These are phyloP conservation scores for Pseudogymnoascus verrucosus DNA, from an alignment of 2,329 filamentous ascomycete genomes.

Conservation along the genomic window DNA sequence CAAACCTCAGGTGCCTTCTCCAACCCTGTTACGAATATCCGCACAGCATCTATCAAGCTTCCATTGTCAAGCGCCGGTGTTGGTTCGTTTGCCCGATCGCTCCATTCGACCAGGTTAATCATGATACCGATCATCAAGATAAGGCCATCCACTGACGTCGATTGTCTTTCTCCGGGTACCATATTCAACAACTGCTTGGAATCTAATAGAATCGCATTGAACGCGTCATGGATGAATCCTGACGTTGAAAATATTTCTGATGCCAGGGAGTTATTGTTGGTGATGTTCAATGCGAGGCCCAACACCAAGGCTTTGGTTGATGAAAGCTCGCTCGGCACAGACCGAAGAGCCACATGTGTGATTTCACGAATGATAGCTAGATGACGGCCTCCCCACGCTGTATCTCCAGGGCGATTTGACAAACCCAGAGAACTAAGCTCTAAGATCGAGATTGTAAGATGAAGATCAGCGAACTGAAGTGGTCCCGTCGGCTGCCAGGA, in stretches of 20 bases:
- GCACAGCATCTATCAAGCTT: constrained; percentile 52
- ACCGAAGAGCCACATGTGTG: neutral
- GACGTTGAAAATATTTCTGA: constrained; percentile 62
- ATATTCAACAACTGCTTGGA: constrained; percentile 42
- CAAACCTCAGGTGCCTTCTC: constrained; percentile 61
- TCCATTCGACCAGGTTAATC: constrained; percentile 83
- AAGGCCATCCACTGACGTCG: constrained; percentile 56
- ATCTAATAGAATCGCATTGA: constrained; percentile 42
- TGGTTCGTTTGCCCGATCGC: constrained; percentile 27
- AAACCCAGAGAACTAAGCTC: constrained; percentile 38
- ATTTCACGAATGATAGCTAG: constrained; percentile 1
- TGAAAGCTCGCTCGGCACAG: neutral
- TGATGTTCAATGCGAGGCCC: constrained; percentile 73
- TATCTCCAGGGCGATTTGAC: neutral
- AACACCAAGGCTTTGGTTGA: constrained; percentile 29
- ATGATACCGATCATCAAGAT: constrained; percentile 72
- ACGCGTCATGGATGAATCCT: constrained; percentile 42
- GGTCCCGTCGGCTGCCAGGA: constrained; percentile 21
- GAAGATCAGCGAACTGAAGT: constrained; percentile 29
- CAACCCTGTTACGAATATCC: constrained; percentile 60
- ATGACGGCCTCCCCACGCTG: neutral
- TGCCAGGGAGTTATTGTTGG: constrained; percentile 67
- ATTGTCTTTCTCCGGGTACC: constrained; percentile 41
- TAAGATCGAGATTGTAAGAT: constrained; percentile 41
- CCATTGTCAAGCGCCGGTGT: constrained; percentile 22